A percentile compares a stretch with the other conserved stretches of the same genome.
Evolutionary conservation across 192 early-diverging fungal genomes (phyloP).

Genomic region (Entrophospora sp.): DNA sequence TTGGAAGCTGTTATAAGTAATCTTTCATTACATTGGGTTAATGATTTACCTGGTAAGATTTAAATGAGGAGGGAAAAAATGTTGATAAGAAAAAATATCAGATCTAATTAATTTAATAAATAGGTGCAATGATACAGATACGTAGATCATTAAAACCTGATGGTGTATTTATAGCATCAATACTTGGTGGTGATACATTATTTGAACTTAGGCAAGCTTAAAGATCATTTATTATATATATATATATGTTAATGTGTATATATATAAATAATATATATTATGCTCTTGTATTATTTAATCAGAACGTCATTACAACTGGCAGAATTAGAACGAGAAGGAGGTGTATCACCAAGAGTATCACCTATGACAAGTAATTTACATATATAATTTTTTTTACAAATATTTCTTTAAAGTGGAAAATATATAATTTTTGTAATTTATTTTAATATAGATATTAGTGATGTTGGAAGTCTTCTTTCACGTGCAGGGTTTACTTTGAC

Average conservation of each 20-base stretch:
- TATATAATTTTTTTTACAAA: not conserved
- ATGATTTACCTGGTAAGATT: conserved; percentile 80
- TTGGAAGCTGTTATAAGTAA: conserved; percentile 84
- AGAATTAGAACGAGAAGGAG: conserved; percentile 83
- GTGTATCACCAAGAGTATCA: conserved; percentile 80
- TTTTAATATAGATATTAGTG: conserved; percentile 45
- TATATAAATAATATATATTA: not conserved
- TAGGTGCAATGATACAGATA: conserved; percentile 72
- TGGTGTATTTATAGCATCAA: conserved; percentile 84
- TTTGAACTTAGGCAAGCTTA: conserved; percentile 72
- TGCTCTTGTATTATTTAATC: not conserved
- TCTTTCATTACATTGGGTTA: conserved; percentile 90
- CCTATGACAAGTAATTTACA: conserved; percentile 68
- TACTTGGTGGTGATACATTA: conserved; percentile 94
- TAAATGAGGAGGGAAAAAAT: too few species aligned
- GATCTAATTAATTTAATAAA: too few species aligned
- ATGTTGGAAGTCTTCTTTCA: conserved; percentile 69
- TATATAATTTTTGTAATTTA: not conserved
- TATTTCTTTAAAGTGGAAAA: not conserved
- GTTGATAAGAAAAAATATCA: too few species aligned
- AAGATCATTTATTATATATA: too few species aligned
- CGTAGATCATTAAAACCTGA: conserved; percentile 79
- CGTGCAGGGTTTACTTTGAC: conserved; percentile 84
- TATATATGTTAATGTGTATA: not conserved
- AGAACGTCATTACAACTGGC: conserved; percentile 83